Percentiles rank a stretch among this genome's conserved stretches.
These are phyloP conservation scores for Syzygium oleosum DNA, from an alignment of 345 rosid species.

Conservation along the genomic window DNA sequence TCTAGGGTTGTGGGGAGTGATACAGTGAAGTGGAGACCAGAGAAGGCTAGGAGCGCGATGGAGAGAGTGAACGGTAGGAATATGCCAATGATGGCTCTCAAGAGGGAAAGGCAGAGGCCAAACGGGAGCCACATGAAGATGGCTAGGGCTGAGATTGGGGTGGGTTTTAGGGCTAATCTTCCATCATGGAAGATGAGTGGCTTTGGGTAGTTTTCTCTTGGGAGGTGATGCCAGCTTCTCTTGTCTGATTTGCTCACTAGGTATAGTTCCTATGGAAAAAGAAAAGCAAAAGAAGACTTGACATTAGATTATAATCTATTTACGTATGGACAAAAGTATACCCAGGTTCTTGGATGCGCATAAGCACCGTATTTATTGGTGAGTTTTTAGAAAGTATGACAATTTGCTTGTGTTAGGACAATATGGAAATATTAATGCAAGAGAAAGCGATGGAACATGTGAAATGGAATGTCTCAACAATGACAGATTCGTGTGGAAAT, in stretches of 20 bases:
- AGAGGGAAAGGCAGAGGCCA: conserved; percentile 24
- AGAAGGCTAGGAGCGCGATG: conserved; percentile 20
- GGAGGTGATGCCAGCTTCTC: conserved; percentile 40
- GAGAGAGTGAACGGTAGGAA: conserved; percentile 39
- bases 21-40: conserved; percentile 27
- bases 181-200: conserved; percentile 80
- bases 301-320: neutral
- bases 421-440: neutral
- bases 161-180: conserved; percentile 63
- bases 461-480: neutral
- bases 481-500: neutral
- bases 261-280: conserved; percentile 39
- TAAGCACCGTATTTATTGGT: neutral
- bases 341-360: neutral
- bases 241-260: conserved; percentile 48
- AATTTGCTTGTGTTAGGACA: neutral
- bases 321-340: neutral
- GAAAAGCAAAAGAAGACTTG: neutral
- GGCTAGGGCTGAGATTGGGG: conserved; percentile 31
- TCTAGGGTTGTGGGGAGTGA: neutral
- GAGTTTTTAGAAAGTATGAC: neutral
- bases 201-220: conserved; percentile 36
- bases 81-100: conserved; percentile 25
- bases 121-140: conserved; percentile 72
- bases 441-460: neutral